Evolutionary conservation across 345 rosid species (phyloP).

Genomic region (Pseudoturritis turrita): DNA sequence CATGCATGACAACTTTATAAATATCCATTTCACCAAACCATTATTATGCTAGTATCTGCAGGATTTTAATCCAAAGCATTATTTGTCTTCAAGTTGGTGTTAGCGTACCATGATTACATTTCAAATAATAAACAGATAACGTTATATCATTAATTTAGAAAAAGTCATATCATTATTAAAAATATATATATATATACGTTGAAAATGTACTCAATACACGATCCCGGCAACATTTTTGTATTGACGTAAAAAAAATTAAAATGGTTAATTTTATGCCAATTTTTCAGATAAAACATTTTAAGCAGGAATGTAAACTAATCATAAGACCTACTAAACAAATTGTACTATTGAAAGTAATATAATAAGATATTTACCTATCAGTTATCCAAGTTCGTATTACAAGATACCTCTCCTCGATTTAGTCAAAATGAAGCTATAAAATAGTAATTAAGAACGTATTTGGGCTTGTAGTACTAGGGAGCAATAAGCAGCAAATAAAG

Average conservation of each 20-base stretch:
- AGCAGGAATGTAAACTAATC: background rate
- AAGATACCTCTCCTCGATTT: constrained; percentile 12
- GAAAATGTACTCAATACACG: background rate
- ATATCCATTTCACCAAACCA: background rate
- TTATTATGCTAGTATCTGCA: background rate
- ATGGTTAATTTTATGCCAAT: background rate
- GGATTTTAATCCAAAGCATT: background rate
- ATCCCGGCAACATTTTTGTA: background rate
- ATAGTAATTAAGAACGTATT: background rate
- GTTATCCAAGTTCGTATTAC: background rate
- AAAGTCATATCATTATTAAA: background rate
- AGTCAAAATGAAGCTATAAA: constrained; percentile 3
- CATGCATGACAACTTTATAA: background rate
- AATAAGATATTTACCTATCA: background rate
- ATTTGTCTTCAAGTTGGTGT: background rate
- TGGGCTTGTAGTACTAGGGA: constrained; percentile 17
- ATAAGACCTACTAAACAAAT: constrained; percentile 3
- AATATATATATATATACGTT: background rate
- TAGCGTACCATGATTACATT: background rate
- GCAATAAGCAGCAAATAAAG: background rate
- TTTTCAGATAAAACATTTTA: background rate
- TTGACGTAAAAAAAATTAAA: too few relatives aligned
- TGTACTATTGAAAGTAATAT: background rate
- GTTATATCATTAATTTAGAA: background rate
- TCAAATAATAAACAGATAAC: background rate